Evolutionary conservation across 2,329 filamentous ascomycete species (phyloP), one percentile per base, ranked within the genome.

Genomic region (Byssothecium circinans): DNA sequence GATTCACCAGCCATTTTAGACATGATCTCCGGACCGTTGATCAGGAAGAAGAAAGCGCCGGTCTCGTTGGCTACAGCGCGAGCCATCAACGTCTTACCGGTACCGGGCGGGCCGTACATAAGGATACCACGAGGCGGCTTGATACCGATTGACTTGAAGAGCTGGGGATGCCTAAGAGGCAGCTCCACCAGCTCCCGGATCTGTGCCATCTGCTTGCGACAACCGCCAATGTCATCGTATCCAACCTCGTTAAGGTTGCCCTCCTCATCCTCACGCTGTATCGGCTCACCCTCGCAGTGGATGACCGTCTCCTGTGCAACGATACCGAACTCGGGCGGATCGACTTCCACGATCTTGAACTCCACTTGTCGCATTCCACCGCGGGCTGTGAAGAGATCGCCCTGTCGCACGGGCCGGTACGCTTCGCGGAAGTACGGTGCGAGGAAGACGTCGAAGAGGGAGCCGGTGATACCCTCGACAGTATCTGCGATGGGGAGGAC

Each of bases 1-100:
- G 94, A 97, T 76, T 99, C 94, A 83, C 94, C 94, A 50, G 94
- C 94, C 94, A 97, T 97, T 84, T 97, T 97, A 50, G 92, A 96
- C 94, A 99, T 97, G 79, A 99, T 97, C 74, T 97, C 94, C 43
- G 94, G 94, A 57, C 94, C 92, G 76, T 97, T 97, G 83, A 99
- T 97, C 56, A 97, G 78, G 85, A 99, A 97, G 80, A 99, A 99
- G 81, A 97, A 97, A 40, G 92, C 92, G 65, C 94, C 94, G 27
- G 94, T 97, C 81, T 97, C 94, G 77, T 97, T 97, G 75, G 94
- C 94, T 47, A 99, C 94, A 56, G 94, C 94, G 75, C 94, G 89
- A 68, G 94, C 94, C 94, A 97, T 97, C 62, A 99, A 79, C 30
- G 94, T 99, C 83, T 99, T 99, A 87, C 94, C 94, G 56, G 94